Base-by-base conservation (phyloP, 441 rosid species). In the Capsella rubella region DNA sequence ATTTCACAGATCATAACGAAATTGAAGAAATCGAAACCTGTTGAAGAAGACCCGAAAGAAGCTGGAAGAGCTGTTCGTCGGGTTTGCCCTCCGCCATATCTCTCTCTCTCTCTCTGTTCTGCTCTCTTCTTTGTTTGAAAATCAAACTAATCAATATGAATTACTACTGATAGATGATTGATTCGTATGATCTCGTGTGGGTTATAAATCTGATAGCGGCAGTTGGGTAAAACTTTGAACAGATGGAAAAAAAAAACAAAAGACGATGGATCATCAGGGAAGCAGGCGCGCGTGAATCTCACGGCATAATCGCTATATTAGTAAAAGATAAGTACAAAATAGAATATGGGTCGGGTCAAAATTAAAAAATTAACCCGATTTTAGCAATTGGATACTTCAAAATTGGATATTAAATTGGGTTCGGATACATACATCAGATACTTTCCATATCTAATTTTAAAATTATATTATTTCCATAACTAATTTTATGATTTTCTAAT, bases 21-120 rank as follows among this genome's bases (percentile, higher is more conserved):
- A 72, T 37, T 2, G 8, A 6, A 16, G 1, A 39, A 45, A 57
- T 55, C 32, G 15, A 31, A 37, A 85, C 92, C 80, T 90, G 89
- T 55, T 90, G 95, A 3, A 92, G 85, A 67, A 90, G 90, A 79
- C 78, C 72, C 18, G 89, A 83, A 25, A 92, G 95, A 63, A 90
- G 90, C 74, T 84, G 81, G 75, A 90, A 89, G 21, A 92, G 82
- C 79, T 87, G 92, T 2, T 87, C 83, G 64, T 92, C 97, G 5
- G 88, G 70, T 78, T 78, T 86, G 5, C 85, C 84, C 3, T 68
- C 86, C 18, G 74, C 79, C 64, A 79, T 56, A 18, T 49, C 43
- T 71, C 55, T 60, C 21, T 61, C 11, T 16, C 18, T 16, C 18
- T 16, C 50, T 58, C 57, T 21, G 25, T 29, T 43, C 27, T 15